Evolutionary conservation across 2,329 filamentous ascomycete species (phyloP).

Genomic region (Chaetomium globosum): DNA sequence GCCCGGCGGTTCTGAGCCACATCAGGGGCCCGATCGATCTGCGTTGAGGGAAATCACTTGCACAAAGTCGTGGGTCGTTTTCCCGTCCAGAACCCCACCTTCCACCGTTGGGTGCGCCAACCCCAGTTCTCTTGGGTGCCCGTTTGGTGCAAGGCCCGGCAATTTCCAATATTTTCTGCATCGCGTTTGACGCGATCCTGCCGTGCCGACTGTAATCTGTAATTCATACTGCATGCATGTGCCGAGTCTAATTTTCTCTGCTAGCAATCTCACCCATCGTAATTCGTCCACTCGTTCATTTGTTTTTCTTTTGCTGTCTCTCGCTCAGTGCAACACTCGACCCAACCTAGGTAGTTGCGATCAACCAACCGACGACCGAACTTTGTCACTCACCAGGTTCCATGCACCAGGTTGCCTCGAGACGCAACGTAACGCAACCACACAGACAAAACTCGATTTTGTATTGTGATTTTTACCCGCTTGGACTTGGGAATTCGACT

Average conservation of each 20-base stretch:
- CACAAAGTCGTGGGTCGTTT: conserved; percentile 15
- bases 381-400: background rate
- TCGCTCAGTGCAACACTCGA: background rate
- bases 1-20: conserved; percentile 3
- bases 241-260: background rate
- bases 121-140: conserved; percentile 13
- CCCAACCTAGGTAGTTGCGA: background rate
- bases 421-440: background rate
- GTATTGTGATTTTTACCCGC: conserved; percentile 24
- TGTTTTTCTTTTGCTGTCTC: background rate
- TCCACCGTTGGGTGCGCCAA: conserved; percentile 11
- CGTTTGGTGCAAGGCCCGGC: conserved; percentile 15
- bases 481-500: background rate
- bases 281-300: background rate
- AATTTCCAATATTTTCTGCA: conserved; percentile 23
- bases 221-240: background rate
- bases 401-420: background rate
- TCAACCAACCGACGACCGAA: background rate
- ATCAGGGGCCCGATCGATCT: conserved; percentile 19
- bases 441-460: background rate
- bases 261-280: background rate
- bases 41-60: conserved; percentile 23
- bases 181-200: conserved; percentile 19
- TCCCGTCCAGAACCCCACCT: conserved; percentile 7
- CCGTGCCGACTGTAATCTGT: background rate